Base-by-base conservation (phyloP, 768 basidiomycete genomes). In the Macrocybe gigantea region DNA sequence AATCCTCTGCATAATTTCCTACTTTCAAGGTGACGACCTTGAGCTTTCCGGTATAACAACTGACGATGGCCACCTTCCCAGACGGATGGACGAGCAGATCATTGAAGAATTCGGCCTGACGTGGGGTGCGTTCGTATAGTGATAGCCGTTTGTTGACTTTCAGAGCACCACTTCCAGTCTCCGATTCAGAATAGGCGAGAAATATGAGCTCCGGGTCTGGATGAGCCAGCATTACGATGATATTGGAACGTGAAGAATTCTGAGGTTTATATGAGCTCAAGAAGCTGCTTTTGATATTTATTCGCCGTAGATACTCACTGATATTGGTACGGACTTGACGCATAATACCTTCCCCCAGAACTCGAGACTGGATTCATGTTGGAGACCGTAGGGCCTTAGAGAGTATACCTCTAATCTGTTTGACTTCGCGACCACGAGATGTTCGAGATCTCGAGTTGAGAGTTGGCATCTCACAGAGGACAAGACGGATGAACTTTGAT, bases 171-270 rank as follows among this genome's bases (percentile, higher is more conserved):
- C 50, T 58, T 9, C 63, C 67, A 12, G 47, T 54, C 46, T 59
- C 60, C 33, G 68, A 60, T 34, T 71, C 67, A 2, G 62, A 61
- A 57, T 82, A 85, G 3, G 67, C 60, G 36, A 92, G 67, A 53
- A 89, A 71, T 33, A 90, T 62, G 9, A 91, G 71, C 50, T 82
- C 80, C 7, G 88, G 85, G 33, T 86, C 79, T 1, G 88, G 88
- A 55, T 89, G 87, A 50, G 86, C 86, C 0, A 85, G 75, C 59
- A 91, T 72, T 32, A 88, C 72, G 14, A 88, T 60, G 10, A 91
- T 56, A 57, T 80, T 80, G 30, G 72, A 72, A 53, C 65, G 69
- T 33, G 56, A 51, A 38, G 67, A 68, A 47, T 66, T 68, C 66
- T 60, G 51, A 35, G 37, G 22, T 45, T 42, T 40, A 22, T 4